Conservation (phyloP, 2,329 filamentous ascomycete species). For the Epichloe sp. region DNA sequence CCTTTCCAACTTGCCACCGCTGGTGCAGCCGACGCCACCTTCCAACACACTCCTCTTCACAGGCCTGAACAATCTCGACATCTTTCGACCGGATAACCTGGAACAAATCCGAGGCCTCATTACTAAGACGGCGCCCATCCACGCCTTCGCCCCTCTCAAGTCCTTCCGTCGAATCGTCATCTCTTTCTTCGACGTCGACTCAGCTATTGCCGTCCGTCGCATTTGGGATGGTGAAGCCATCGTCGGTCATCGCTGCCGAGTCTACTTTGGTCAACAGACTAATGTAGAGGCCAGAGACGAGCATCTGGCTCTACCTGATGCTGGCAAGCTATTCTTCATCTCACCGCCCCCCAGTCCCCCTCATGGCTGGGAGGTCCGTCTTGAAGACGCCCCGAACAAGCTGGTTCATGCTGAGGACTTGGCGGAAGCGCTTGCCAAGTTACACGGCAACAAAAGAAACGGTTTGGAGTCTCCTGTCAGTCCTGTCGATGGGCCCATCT, state of each 20-base stretch:
- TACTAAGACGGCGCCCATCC: constrained; percentile 53
- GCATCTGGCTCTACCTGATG: constrained; percentile 53
- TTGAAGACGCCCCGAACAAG: constrained; percentile 59
- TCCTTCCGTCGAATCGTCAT: constrained; percentile 73
- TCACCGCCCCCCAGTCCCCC: constrained; percentile 57
- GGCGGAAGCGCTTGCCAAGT: constrained; percentile 49
- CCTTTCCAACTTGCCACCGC: constrained; percentile 56
- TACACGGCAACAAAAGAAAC: constrained; percentile 33
- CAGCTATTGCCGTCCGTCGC: constrained; percentile 57
- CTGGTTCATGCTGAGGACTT: constrained; percentile 56
- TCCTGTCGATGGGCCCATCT: constrained; percentile 16
- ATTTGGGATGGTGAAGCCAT: constrained; percentile 63
- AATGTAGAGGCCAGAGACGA: constrained; percentile 40
- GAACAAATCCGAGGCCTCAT: constrained; percentile 62
- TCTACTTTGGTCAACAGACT: constrained; percentile 56
- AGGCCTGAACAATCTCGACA: constrained; percentile 58
- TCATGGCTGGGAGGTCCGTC: constrained; percentile 54
- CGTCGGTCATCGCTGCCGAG: constrained; percentile 53
- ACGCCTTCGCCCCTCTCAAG: constrained; percentile 68
- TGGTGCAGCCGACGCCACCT: constrained; percentile 57
- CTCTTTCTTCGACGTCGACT: constrained; percentile 58
- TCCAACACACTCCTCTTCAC: constrained; percentile 80
- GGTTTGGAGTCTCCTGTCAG: constrained; percentile 17
- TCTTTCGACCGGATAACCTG: constrained; percentile 64
- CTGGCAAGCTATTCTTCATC: constrained; percentile 62